Conservation (phyloP, 2,329 filamentous ascomycete genomes). For the Pseudogymnoascus sp. region DNA sequence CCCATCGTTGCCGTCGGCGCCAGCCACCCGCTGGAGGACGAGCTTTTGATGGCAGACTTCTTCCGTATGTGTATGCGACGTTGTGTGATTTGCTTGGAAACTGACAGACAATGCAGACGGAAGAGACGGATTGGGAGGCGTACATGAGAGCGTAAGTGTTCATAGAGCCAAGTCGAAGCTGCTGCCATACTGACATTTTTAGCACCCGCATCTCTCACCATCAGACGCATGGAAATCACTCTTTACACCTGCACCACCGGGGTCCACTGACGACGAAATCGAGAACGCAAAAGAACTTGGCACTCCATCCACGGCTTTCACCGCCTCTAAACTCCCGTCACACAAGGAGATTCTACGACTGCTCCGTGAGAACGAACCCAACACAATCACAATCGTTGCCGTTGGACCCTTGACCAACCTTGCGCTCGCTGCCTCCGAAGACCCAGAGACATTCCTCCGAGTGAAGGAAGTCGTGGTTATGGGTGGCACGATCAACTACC, state of each 20-base stretch:
- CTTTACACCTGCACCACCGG: constrained; percentile 43
- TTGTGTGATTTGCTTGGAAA: background rate
- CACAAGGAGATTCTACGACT: constrained; percentile 86
- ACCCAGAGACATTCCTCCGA: constrained; percentile 80
- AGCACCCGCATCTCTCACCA: constrained; percentile 67
- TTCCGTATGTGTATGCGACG: constrained; percentile 58
- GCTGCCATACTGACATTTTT: constrained; percentile 18
- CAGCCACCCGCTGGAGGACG: constrained; percentile 75
- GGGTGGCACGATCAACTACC: constrained; percentile 74
- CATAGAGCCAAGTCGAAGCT: background rate
- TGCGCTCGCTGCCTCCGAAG: constrained; percentile 77
- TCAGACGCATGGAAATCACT: constrained; percentile 65
- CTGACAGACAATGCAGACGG: constrained; percentile 48
- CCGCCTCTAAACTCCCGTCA: constrained; percentile 62
- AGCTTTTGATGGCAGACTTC: constrained; percentile 71
- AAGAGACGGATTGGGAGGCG: constrained; percentile 65
- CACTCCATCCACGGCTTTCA: constrained; percentile 51
- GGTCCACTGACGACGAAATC: constrained; percentile 38
- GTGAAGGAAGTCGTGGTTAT: constrained; percentile 91
- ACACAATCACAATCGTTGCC: constrained; percentile 83
- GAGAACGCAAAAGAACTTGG: constrained; percentile 26
- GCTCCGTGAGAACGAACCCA: constrained; percentile 68
- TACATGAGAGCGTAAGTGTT: constrained; percentile 49
- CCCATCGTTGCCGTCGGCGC: constrained; percentile 83
- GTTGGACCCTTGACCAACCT: constrained; percentile 91